These are phyloP conservation scores for Cadophora gregata DNA, from an alignment of 2,329 filamentous ascomycete species.

Conservation along the genomic window DNA sequence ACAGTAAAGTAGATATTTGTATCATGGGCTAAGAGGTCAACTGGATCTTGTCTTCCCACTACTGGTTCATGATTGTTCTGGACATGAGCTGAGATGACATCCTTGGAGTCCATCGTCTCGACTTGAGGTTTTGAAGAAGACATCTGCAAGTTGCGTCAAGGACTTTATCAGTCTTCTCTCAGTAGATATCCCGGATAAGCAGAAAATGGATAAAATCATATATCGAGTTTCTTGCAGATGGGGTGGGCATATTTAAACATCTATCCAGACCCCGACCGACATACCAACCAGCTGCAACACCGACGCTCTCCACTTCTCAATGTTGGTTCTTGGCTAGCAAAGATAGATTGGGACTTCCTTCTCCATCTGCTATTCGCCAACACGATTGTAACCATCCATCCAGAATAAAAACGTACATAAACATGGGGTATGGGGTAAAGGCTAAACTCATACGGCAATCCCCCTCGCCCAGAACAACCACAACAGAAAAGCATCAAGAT, in stretches of 20 bases:
- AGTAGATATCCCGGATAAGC: not conserved
- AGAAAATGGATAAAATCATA: too few relatives aligned
- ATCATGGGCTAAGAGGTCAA: constrained; percentile 26
- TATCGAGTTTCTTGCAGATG: not conserved
- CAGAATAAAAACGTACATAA: not conserved
- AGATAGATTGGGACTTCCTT: not conserved
- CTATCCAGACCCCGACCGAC: not conserved
- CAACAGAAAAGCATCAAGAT: not conserved
- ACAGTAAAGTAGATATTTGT: constrained; percentile 27
- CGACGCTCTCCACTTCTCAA: not conserved
- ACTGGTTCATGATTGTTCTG: constrained; percentile 14
- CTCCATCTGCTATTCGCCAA: not conserved
- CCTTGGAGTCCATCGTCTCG: constrained; percentile 9
- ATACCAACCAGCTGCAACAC: constrained; percentile 7
- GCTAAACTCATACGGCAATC: not conserved
- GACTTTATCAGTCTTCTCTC: not conserved
- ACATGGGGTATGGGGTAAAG: not conserved
- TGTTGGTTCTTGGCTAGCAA: not conserved
- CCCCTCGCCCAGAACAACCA: not conserved
- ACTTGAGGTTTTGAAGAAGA: constrained; percentile 3
- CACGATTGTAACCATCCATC: not conserved
- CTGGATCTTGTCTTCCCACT: constrained; percentile 14
- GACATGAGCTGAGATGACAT: constrained; percentile 27
- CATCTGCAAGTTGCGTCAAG: not conserved
- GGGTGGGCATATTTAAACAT: constrained; percentile 15